phyloP scores from a whole-genome alignment of 768 basidiomycete genomes.

The Phylloporus scabripes region DNA sequence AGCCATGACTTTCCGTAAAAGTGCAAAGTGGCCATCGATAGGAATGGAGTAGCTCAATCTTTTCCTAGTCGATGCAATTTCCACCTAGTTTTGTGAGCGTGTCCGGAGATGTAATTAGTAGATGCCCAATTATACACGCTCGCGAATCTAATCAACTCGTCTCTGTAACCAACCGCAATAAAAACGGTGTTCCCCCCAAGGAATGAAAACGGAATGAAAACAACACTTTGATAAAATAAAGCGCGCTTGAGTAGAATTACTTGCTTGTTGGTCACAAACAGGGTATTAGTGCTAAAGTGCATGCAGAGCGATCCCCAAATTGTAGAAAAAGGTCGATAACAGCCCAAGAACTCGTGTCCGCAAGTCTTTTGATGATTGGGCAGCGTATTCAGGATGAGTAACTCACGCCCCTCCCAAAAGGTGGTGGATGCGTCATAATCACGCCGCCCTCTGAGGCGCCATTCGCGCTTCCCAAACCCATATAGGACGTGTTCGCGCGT shows the following conservation, averaged over 20 bases:
- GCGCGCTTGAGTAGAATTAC: neutral
- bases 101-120: neutral
- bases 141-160: neutral
- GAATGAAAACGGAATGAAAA: neutral
- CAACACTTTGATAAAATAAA: no score
- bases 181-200: neutral
- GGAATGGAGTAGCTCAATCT: no score
- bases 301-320: neutral
- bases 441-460: neutral
- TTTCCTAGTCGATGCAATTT: no score
- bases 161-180: neutral
- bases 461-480: neutral
- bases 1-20: no score
- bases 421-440: conserved; percentile 4
- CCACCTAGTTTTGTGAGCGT: neutral
- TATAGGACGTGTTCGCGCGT: conserved; percentile 28
- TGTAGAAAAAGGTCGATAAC: neutral
- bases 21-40: no score
- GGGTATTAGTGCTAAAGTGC: neutral
- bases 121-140: neutral
- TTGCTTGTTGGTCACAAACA: no score
- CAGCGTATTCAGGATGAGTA: conserved; percentile 13
- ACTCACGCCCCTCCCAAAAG: conserved; percentile 24
- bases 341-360: no score
- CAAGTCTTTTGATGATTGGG: neutral